Conservation (phyloP, 169 alveolate species). For the Amoebophrya sp. region DNA sequence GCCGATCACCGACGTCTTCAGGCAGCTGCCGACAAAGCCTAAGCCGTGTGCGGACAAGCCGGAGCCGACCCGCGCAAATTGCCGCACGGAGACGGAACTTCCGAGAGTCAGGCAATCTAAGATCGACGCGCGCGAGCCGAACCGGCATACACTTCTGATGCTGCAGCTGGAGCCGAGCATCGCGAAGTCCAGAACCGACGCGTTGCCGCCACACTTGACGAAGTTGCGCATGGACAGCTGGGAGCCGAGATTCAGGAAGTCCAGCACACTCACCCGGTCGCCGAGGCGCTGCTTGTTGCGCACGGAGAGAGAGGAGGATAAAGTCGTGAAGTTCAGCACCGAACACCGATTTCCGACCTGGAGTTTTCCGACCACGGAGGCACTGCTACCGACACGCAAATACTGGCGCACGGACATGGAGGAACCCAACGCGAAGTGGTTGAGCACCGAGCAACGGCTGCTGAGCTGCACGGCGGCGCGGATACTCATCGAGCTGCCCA, state of each 20-base stretch:
- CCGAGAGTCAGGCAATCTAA: background rate
- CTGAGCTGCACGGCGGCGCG: background rate
- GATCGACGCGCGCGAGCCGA: slow-evolving; percentile 26
- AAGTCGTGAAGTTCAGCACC: background rate
- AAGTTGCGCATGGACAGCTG: background rate
- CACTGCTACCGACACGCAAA: background rate
- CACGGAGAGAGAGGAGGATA: background rate
- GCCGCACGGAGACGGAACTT: slow-evolving; percentile 17
- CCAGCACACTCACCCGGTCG: background rate
- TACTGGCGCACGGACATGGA: background rate
- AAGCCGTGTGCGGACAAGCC: background rate
- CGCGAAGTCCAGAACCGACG: background rate
- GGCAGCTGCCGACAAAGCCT: background rate
- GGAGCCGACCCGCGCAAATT: background rate
- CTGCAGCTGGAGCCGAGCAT: background rate
- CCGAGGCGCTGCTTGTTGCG: background rate
- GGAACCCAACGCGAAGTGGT: background rate
- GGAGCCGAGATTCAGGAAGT: background rate
- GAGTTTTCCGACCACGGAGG: background rate
- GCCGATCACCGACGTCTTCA: background rate
- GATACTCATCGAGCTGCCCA: background rate
- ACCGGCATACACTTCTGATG: background rate
- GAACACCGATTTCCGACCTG: background rate
- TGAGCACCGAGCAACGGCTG: background rate
- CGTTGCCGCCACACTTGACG: background rate